These are phyloP conservation scores for Aureobasidium subglaciale DNA, from an alignment of 2,329 filamentous ascomycete genomes.

Conservation along the genomic window DNA sequence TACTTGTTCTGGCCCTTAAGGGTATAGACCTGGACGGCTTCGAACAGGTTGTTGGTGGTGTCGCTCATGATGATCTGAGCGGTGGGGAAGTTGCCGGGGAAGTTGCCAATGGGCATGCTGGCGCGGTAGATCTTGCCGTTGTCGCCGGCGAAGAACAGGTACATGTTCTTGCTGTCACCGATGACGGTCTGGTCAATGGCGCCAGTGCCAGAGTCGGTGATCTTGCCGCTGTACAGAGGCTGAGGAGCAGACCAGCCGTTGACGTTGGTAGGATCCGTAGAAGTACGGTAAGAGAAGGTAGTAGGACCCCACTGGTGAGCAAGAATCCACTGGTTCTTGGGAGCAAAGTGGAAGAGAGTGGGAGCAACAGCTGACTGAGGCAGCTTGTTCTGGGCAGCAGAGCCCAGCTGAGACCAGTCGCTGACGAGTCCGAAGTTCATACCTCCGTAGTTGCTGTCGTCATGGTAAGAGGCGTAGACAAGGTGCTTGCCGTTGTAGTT, in stretches of 20 bases:
- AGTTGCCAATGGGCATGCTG: slow-evolving; percentile 55
- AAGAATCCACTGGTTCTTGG: slow-evolving; percentile 57
- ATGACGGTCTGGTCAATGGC: slow-evolving; percentile 59
- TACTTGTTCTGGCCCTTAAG: slow-evolving; percentile 49
- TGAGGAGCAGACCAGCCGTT: slow-evolving; percentile 51
- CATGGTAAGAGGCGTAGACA: slow-evolving; percentile 51
- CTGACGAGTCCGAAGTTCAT: slow-evolving; percentile 52
- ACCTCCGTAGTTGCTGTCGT: slow-evolving; percentile 47
- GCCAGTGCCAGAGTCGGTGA: slow-evolving; percentile 46
- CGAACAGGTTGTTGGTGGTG: slow-evolving; percentile 52
- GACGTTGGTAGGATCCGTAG: slow-evolving; percentile 49
- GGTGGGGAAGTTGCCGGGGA: slow-evolving; percentile 54
- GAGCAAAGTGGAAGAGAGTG: slow-evolving; percentile 56
- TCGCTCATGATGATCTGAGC: slow-evolving; percentile 49
- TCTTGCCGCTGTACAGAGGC: slow-evolving; percentile 50
- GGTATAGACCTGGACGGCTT: slow-evolving; percentile 61
- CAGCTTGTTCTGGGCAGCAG: slow-evolving; percentile 49
- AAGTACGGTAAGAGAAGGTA: slow-evolving; percentile 55
- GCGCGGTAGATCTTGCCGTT: slow-evolving; percentile 60
- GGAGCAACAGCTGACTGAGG: slow-evolving; percentile 46
- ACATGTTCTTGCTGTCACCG: slow-evolving; percentile 55
- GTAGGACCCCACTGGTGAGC: slow-evolving; percentile 58
- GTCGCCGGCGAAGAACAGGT: slow-evolving; percentile 61
- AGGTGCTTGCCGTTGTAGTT: slow-evolving; percentile 53
- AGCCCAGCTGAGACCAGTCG: slow-evolving; percentile 46